Conservation (phyloP, 2,329 filamentous ascomycete genomes). For the Phialemonium atrogriseum region DNA sequence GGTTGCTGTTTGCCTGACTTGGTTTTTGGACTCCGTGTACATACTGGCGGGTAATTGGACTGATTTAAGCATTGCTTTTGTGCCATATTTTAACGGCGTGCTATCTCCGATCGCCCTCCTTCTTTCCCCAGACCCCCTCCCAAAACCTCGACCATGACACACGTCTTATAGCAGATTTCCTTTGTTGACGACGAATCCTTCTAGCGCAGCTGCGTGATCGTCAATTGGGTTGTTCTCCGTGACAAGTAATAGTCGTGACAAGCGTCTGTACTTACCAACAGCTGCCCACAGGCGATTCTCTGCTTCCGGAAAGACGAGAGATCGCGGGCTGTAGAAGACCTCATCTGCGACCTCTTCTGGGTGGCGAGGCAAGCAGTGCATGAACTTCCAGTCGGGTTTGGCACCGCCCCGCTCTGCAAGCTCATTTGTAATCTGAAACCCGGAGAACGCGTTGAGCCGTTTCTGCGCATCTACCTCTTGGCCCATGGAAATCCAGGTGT, state of each 20-base stretch:
- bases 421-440: conserved; percentile 86
- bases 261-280: conserved; percentile 40
- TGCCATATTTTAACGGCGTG: no score
- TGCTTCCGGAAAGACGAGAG: conserved; percentile 85
- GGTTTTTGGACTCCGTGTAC: no score
- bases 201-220: conserved; percentile 56
- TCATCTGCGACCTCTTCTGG: conserved; percentile 89
- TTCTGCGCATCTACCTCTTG: conserved; percentile 79
- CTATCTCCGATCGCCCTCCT: no score
- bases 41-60: no score
- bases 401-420: conserved; percentile 78
- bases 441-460: conserved; percentile 71
- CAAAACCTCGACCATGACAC: no score
- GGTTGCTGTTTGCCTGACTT: no score
- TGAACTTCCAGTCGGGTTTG: conserved; percentile 88
- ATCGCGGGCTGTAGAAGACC: conserved; percentile 82
- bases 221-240: conserved; percentile 1
- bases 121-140: no score
- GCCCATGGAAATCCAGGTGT: conserved; percentile 98
- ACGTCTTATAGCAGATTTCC: no score
- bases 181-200: conserved; percentile 91
- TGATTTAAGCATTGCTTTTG: no score
- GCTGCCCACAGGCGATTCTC: conserved; percentile 93
- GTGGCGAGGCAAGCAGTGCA: conserved; percentile 94
- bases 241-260: no score